Conservation (phyloP, 768 basidiomycete genomes). For the Termitomyces sp. region DNA sequence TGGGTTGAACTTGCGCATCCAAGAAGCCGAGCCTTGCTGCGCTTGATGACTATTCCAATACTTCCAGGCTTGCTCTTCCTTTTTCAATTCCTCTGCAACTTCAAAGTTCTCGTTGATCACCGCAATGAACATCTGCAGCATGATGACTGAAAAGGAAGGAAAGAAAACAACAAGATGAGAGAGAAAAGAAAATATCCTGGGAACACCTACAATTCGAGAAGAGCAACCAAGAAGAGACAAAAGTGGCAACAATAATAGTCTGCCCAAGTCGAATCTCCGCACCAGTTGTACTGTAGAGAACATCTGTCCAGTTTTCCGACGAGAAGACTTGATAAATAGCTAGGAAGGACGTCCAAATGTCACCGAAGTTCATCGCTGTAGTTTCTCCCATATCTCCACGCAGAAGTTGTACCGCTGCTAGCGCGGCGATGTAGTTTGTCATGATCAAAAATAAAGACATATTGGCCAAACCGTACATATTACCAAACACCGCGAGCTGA, state of each 20-base stretch:
- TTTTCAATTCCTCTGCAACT: constrained; percentile 88
- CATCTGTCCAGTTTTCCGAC: constrained; percentile 90
- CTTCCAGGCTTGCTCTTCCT: constrained; percentile 68
- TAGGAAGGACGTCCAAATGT: constrained; percentile 80
- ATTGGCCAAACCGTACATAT: constrained; percentile 85
- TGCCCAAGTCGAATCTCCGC: constrained; percentile 67
- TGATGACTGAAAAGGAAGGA: constrained; percentile 53
- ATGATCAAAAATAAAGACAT: constrained; percentile 88
- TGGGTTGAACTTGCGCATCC: constrained; percentile 78
- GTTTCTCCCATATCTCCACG: constrained; percentile 67
- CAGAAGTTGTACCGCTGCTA: constrained; percentile 79
- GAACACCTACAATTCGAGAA: constrained; percentile 79
- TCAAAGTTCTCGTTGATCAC: constrained; percentile 96
- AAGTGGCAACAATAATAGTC: constrained; percentile 60
- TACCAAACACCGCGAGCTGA: constrained; percentile 85
- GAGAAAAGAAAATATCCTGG: not conserved
- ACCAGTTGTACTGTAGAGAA: constrained; percentile 55
- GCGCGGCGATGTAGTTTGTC: constrained; percentile 80
- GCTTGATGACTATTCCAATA: constrained; percentile 59
- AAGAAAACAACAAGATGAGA: not conserved
- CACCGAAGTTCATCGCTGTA: constrained; percentile 65
- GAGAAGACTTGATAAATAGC: constrained; percentile 88
- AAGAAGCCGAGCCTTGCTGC: constrained; percentile 43
- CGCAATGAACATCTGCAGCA: constrained; percentile 94
- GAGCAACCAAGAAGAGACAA: constrained; percentile 79